Evolutionary conservation across 225 moss, liverwort and hornwort genomes (phyloP).

Genomic region (Marchantia paleacea): DNA sequence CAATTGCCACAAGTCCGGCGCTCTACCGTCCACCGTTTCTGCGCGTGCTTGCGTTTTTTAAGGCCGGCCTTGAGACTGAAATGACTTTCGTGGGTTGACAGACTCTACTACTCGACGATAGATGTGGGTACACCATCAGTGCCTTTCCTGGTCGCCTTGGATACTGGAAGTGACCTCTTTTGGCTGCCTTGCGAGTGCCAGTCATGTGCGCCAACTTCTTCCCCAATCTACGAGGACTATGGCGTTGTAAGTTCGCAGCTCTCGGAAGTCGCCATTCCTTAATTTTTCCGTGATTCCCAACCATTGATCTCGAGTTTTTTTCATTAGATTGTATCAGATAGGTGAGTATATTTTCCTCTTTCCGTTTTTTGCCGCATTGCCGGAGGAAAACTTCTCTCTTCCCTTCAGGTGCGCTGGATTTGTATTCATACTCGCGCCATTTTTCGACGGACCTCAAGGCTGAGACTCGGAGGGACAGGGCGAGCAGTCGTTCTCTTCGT

Average conservation of each 20-base stretch:
- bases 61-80: neutral
- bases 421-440: no score
- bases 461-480: no score
- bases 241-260: constrained; percentile 44
- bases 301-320: no score
- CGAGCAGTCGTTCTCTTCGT: no score
- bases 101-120: constrained; percentile 65
- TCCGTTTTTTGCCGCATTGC: neutral
- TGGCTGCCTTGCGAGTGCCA: constrained; percentile 93
- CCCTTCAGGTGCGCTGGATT: no score
- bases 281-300: no score
- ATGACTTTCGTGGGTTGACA: constrained; percentile 25
- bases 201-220: constrained; percentile 64
- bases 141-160: constrained; percentile 68
- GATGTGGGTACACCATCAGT: constrained; percentile 73
- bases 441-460: no score
- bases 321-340: no score
- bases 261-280: neutral
- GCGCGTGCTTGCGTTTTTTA: neutral
- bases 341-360: neutral
- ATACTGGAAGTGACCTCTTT: constrained; percentile 83
- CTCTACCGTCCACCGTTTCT: neutral
- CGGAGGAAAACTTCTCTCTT: no score
- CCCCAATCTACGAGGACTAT: constrained; percentile 49
- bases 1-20: neutral